phyloP scores from a whole-genome alignment of 2,329 filamentous ascomycete genomes.

The Xylariomycetidae sp. region DNA sequence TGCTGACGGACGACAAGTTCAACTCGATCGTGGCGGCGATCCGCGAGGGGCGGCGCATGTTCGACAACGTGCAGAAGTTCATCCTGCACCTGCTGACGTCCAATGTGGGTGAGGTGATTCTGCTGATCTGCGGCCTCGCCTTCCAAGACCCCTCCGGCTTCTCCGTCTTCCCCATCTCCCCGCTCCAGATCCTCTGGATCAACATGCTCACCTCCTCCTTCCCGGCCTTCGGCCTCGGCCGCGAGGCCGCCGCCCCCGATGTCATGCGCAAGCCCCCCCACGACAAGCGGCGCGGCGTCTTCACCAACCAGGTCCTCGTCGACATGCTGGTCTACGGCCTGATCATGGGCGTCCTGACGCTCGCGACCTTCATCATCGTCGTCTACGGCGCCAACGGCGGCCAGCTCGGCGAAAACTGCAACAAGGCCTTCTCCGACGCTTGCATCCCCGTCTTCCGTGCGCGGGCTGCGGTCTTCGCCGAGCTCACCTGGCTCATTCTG shows the following conservation, averaged over 20 bases:
- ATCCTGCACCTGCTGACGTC: constrained; percentile 72
- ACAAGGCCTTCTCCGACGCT: constrained; percentile 47
- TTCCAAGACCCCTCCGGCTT: constrained; percentile 68
- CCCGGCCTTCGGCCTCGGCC: constrained; percentile 81
- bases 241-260: constrained; percentile 67
- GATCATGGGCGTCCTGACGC: constrained; percentile 67
- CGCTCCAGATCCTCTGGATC: constrained; percentile 87
- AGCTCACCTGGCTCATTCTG: constrained; percentile 67
- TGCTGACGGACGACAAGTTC: constrained; percentile 84
- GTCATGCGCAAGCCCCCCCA: constrained; percentile 79
- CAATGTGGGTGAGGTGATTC: constrained; percentile 79
- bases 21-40: constrained; percentile 79
- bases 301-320: constrained; percentile 69
- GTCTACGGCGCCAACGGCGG: constrained; percentile 51
- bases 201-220: constrained; percentile 88
- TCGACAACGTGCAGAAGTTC: constrained; percentile 87
- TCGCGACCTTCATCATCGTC: constrained; percentile 60
- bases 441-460: constrained; percentile 62
- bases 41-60: constrained; percentile 76
- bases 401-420: constrained; percentile 56
- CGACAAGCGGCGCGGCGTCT: constrained; percentile 60
- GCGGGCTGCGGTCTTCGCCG: constrained; percentile 66
- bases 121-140: constrained; percentile 71
- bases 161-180: constrained; percentile 80
- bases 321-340: constrained; percentile 77